A percentile compares a stretch with the other conserved stretches of the same genome.
These are phyloP conservation scores for Lecanicillium sp. DNA, from an alignment of 2,329 filamentous ascomycete species.

Conservation along the genomic window DNA sequence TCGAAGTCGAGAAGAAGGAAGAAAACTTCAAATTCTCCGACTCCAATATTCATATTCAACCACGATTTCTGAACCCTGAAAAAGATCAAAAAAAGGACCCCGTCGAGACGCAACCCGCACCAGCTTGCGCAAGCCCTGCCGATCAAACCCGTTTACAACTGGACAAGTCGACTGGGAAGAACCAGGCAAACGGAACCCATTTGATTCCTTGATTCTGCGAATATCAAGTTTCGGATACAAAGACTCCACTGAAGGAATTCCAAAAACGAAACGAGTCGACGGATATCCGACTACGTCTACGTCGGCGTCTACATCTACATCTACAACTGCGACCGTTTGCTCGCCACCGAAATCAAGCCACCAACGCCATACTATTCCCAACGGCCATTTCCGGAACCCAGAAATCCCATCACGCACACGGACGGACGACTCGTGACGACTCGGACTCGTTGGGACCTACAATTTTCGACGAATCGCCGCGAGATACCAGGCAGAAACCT, in stretches of 20 bases:
- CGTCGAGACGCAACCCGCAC: not conserved
- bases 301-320: no score
- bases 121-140: not conserved
- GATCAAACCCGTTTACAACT: not conserved
- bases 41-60: no score
- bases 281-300: no score
- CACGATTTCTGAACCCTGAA: no score
- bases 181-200: not conserved
- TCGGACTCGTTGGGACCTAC: not conserved
- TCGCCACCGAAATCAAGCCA: no score
- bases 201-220: not conserved
- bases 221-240: not conserved
- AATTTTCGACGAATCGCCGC: not conserved
- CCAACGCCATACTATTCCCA: not conserved
- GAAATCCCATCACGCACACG: no score
- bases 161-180: not conserved
- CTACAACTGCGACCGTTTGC: no score
- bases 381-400: not conserved
- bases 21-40: no score
- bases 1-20: not conserved
- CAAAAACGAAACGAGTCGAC: no score
- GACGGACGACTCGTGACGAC: not conserved
- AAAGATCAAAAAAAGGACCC: no score
- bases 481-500: not conserved
- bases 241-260: no score